A percentile compares a stretch with the other conserved stretches of the same genome.
phyloP scores from a whole-genome alignment of 2,329 filamentous ascomycete species.

The Trichoderma citrinoviride region DNA sequence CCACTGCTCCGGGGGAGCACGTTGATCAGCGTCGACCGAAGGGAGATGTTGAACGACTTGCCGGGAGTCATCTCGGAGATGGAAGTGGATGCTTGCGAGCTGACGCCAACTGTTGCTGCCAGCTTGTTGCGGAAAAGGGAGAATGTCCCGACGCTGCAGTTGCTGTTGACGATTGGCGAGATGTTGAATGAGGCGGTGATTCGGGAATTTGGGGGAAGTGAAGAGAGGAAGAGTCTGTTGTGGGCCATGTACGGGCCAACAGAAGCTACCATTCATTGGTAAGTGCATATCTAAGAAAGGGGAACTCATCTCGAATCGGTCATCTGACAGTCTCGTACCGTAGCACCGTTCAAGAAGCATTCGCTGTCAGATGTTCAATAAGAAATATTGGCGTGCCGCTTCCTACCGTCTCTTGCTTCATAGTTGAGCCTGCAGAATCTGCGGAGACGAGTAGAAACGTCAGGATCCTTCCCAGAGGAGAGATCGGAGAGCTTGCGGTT shows the following conservation, averaged over 20 bases:
- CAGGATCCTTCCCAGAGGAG: slow-evolving; percentile 59
- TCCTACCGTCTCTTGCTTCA: slow-evolving; percentile 75
- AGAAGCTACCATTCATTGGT: slow-evolving; percentile 85
- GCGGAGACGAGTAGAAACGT: slow-evolving; percentile 34
- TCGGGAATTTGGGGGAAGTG: slow-evolving; percentile 69
- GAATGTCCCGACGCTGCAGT: slow-evolving; percentile 63
- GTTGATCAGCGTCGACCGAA: slow-evolving; percentile 67
- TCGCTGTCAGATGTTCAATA: slow-evolving; percentile 55
- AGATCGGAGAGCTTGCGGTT: slow-evolving; percentile 75
- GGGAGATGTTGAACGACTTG: slow-evolving; percentile 71
- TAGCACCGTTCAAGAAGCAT: slow-evolving; percentile 67
- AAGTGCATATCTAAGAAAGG: slow-evolving; percentile 25
- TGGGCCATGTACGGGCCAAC: slow-evolving; percentile 96
- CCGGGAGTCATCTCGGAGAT: slow-evolving; percentile 62
- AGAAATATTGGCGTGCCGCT: slow-evolving; percentile 75
- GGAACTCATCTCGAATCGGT: no score
- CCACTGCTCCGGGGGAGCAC: slow-evolving; percentile 72
- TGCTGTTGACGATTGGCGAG: slow-evolving; percentile 85
- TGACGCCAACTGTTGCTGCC: slow-evolving; percentile 83
- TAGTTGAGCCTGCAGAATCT: slow-evolving; percentile 52
- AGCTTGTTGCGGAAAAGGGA: slow-evolving; percentile 68
- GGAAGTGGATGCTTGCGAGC: slow-evolving; percentile 76
- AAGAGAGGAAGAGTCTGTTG: slow-evolving; percentile 58
- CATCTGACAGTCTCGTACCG: neutral
- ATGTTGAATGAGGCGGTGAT: slow-evolving; percentile 81